Evolutionary conservation across 2,329 filamentous ascomycete species (phyloP).

Genomic region (Penicillium sp.): DNA sequence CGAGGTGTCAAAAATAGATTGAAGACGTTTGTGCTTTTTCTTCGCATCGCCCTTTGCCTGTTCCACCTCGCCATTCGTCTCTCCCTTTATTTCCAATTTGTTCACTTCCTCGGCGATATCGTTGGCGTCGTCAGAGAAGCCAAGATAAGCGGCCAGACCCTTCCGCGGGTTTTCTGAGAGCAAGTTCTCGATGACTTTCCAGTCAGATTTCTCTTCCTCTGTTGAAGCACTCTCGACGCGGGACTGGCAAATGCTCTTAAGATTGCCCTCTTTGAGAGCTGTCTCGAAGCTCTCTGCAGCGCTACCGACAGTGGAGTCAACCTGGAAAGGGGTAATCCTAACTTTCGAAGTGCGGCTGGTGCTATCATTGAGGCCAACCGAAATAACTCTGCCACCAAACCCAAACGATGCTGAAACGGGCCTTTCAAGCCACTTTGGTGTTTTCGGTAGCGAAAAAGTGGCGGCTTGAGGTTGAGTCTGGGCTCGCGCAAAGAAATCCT

Average conservation of each 20-base stretch:
- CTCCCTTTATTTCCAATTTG: slow-evolving; percentile 39
- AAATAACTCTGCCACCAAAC: slow-evolving; percentile 93
- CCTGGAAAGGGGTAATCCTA: slow-evolving; percentile 79
- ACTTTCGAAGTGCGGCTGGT: slow-evolving; percentile 72
- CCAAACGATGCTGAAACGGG: slow-evolving; percentile 87
- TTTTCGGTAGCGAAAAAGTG: slow-evolving; percentile 79
- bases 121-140: slow-evolving; percentile 66
- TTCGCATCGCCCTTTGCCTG: slow-evolving; percentile 36
- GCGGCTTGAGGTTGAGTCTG: slow-evolving; percentile 87
- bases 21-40: slow-evolving; percentile 59
- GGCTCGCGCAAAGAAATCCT: slow-evolving; percentile 94
- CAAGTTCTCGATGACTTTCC: slow-evolving; percentile 88
- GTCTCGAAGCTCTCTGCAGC: slow-evolving; percentile 84
- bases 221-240: slow-evolving; percentile 71
- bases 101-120: slow-evolving; percentile 42
- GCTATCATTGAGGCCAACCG: slow-evolving; percentile 54
- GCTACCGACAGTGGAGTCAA: slow-evolving; percentile 78
- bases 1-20: slow-evolving; percentile 74
- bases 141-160: slow-evolving; percentile 82
- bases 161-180: slow-evolving; percentile 80
- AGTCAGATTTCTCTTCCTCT: slow-evolving; percentile 92
- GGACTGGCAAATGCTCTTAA: slow-evolving; percentile 73
- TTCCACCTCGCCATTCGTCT: slow-evolving; percentile 45
- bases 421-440: slow-evolving; percentile 85
- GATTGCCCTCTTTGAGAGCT: slow-evolving; percentile 71